These are phyloP conservation scores for Cylindrotheca closterium DNA, from an alignment of 108 stramenopile genomes.

Conservation along the genomic window DNA sequence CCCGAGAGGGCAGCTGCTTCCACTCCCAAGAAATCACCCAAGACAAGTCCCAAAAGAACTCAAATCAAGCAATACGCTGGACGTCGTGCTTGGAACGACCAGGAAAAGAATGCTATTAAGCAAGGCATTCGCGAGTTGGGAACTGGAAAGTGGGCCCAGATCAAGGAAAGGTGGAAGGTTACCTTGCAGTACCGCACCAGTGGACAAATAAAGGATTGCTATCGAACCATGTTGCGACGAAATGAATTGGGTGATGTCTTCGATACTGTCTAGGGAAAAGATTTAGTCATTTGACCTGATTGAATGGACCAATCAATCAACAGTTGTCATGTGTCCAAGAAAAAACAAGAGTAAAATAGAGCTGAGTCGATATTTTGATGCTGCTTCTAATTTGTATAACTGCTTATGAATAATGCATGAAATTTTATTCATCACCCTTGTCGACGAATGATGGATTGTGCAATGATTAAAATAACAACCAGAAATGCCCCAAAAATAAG, in stretches of 20 bases:
- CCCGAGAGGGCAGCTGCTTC: conserved; percentile 6
- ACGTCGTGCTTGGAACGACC: conserved; percentile 49
- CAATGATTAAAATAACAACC: too few relatives aligned
- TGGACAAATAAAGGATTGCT: conserved; percentile 77
- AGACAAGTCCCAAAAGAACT: conserved; percentile 34
- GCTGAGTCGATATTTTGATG: too few relatives aligned
- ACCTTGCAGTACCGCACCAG: conserved; percentile 50
- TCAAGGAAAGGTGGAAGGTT: conserved; percentile 51
- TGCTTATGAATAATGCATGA: too few relatives aligned
- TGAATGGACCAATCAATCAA: too few relatives aligned
- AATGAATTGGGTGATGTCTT: conserved; percentile 27
- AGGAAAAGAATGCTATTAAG: conserved; percentile 57
- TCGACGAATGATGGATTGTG: too few relatives aligned
- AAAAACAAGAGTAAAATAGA: too few relatives aligned
- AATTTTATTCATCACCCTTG: too few relatives aligned
- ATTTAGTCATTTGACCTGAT: too few relatives aligned
- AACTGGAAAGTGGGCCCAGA: conserved; percentile 55
- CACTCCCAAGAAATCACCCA: conserved; percentile 22
- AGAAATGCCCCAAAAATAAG: too few relatives aligned
- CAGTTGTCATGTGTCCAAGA: too few relatives aligned
- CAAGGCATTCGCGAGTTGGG: conserved; percentile 54
- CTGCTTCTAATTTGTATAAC: too few relatives aligned
- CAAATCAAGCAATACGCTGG: conserved; percentile 33
- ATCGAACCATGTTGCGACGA: conserved; percentile 51
- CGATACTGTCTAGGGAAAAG: too few relatives aligned